Evolutionary conservation across 345 rosid genomes (phyloP).

Genomic region (Aethionema arabicum): DNA sequence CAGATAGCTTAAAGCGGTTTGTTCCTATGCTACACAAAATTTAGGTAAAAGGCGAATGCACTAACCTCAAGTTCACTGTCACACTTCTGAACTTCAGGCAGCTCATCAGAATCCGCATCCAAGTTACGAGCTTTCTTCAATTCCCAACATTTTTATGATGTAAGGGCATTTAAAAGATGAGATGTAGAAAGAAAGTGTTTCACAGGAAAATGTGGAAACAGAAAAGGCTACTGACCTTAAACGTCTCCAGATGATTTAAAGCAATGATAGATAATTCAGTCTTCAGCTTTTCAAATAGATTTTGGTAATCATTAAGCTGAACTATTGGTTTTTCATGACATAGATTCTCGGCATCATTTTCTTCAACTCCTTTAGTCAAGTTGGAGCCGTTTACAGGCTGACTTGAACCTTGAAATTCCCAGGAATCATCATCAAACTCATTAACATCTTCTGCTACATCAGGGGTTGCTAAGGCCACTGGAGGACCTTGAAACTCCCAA

Average conservation of each 20-base stretch:
- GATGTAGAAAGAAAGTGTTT: background rate
- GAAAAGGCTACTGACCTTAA: conserved; percentile 52
- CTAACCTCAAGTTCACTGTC: conserved; percentile 73
- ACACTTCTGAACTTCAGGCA: conserved; percentile 39
- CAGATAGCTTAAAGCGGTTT: background rate
- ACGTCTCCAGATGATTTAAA: conserved; percentile 51
- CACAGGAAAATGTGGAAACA: background rate
- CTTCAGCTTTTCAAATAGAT: conserved; percentile 61
- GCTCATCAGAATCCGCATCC: conserved; percentile 43
- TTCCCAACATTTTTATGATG: conserved; percentile 35
- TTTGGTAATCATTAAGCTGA: conserved; percentile 43
- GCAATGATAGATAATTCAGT: conserved; percentile 52
- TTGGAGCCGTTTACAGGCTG: conserved; percentile 24
- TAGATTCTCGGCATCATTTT: conserved; percentile 34
- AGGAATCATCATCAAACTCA: conserved; percentile 63
- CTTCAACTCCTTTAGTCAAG: conserved; percentile 25
- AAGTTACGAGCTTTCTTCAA: conserved; percentile 54
- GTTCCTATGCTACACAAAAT: background rate
- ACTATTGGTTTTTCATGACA: conserved; percentile 31
- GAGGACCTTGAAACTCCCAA: conserved; percentile 73
- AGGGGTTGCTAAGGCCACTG: conserved; percentile 31
- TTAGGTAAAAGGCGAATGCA: conserved; percentile 14
- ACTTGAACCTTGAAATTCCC: conserved; percentile 55
- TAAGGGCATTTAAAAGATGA: conserved; percentile 13
- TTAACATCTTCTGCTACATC: conserved; percentile 33